These are phyloP conservation scores for Claviceps fusiformis DNA, from an alignment of 2,329 filamentous ascomycete species.

Conservation along the genomic window DNA sequence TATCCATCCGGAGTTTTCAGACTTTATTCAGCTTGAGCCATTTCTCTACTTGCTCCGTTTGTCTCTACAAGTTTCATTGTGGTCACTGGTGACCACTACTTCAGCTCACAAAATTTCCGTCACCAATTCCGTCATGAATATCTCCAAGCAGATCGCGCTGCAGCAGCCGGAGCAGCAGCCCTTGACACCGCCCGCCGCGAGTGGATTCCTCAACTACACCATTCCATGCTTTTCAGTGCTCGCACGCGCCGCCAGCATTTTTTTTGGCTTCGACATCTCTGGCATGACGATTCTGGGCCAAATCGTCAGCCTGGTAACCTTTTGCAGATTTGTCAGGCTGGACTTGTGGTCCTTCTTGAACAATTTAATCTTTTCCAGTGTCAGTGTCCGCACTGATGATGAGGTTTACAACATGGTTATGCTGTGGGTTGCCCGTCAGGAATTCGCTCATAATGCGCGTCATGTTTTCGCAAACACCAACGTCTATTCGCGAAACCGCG, in stretches of 20 bases:
- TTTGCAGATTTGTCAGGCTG: conserved; percentile 37
- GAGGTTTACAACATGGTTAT: conserved; percentile 63
- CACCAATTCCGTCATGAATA: conserved; percentile 5
- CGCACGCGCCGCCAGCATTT: conserved; percentile 31
- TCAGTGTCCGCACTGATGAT: conserved; percentile 54
- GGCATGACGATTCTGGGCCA: no score
- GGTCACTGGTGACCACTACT: background rate
- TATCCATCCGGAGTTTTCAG: background rate
- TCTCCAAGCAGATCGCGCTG: conserved; percentile 1
- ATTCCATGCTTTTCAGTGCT: conserved; percentile 52
- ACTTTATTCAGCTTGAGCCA: background rate
- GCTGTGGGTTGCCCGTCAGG: conserved; percentile 52
- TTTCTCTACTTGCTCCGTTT: background rate
- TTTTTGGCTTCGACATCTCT: no score
- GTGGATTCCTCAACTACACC: conserved; percentile 39
- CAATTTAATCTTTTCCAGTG: conserved; percentile 47
- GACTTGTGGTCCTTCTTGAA: conserved; percentile 35
- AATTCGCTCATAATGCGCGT: conserved; percentile 44
- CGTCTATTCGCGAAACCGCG: conserved; percentile 38
- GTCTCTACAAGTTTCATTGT: background rate
- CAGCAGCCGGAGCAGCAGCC: background rate
- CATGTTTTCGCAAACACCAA: conserved; percentile 53
- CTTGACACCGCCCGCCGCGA: conserved; percentile 8
- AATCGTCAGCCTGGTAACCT: conserved; percentile 13
- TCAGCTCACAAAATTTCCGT: background rate